Conservation (phyloP, 2,329 filamentous ascomycete genomes). For the Trichophyton benhamiae region DNA sequence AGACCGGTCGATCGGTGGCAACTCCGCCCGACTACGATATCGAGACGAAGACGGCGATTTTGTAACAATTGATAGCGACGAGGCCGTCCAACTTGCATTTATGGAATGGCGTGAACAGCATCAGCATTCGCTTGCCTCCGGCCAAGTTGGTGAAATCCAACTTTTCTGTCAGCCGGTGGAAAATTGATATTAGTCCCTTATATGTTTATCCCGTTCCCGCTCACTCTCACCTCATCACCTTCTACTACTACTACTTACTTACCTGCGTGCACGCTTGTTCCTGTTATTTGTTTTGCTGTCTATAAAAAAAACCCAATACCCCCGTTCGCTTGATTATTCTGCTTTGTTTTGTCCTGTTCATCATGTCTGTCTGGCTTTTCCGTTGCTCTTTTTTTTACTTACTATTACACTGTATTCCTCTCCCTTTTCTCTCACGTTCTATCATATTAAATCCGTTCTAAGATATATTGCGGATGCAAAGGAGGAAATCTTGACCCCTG, state of each 20-base stretch:
- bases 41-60: conserved; percentile 85
- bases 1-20: conserved; percentile 67
- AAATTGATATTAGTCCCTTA: background rate
- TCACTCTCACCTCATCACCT: no score
- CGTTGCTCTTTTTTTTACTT: background rate
- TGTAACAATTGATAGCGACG: conserved; percentile 86
- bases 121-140: conserved; percentile 46
- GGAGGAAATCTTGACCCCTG: background rate
- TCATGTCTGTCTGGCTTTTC: background rate
- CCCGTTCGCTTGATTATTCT: background rate
- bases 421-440: background rate
- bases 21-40: conserved; percentile 77
- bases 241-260: no score
- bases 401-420: background rate
- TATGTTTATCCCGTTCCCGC: background rate
- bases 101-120: conserved; percentile 81
- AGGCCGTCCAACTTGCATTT: conserved; percentile 92
- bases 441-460: background rate
- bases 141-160: conserved; percentile 78
- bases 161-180: conserved; percentile 58
- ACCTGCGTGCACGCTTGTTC: no score
- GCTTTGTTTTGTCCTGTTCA: background rate
- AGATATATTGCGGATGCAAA: background rate
- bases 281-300: background rate
- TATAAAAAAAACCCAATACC: conserved; percentile 2